Evolutionary conservation across 2,329 filamentous ascomycete species (phyloP), one percentile per base, ranked within the genome.

Genomic region (Gnomoniopsis sp.): DNA sequence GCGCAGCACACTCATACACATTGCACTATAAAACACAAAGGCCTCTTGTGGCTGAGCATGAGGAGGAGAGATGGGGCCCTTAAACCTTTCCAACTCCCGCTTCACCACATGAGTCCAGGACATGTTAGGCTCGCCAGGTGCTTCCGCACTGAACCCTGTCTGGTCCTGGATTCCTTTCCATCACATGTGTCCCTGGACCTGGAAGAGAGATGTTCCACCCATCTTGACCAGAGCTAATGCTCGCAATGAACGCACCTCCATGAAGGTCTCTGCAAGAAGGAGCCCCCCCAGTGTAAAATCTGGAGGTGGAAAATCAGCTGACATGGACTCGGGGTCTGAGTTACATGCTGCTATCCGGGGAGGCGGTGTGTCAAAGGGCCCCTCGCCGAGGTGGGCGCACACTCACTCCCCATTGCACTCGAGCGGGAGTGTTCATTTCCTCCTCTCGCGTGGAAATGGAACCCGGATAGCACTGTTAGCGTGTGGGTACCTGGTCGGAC

Each of bases 171-270:
- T 14, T 19, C 12, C 12, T 6, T 14, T 19, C 49, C 22, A 12
- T 33, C n/a, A 33, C 49, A 51, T 38, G 30, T 51, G 49, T 51
- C 49, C 49, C 49, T 51, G 49, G 19, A 51, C 49, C 49, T 14
- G 26, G 26, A 22, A 21, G 30, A 19, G 49, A 11, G 49, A 21
- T 51, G 12, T 50, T 11, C 12, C n/a, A 10, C 48, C 7, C 10
- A 19, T n/a, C 17, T 22, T 14, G 19, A 26, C 11, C n/a, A 19
- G 30, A 50, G 49, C 15, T 33, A 50, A 50, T 22, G 49, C 49
- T 50, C 49, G 49, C 30, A 36, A 34, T 3, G n/a, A 50, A 26
- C 17, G 49, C 33, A 51, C 26, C 8, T 14, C 49, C 26, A 17
- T 7, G 14, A 51, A 22, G 14, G 30, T 41, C 49, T 36, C 34